These are phyloP conservation scores for Lichtheimia hyalospora DNA, from an alignment of 371 early-diverging fungal genomes.

Conservation along the genomic window DNA sequence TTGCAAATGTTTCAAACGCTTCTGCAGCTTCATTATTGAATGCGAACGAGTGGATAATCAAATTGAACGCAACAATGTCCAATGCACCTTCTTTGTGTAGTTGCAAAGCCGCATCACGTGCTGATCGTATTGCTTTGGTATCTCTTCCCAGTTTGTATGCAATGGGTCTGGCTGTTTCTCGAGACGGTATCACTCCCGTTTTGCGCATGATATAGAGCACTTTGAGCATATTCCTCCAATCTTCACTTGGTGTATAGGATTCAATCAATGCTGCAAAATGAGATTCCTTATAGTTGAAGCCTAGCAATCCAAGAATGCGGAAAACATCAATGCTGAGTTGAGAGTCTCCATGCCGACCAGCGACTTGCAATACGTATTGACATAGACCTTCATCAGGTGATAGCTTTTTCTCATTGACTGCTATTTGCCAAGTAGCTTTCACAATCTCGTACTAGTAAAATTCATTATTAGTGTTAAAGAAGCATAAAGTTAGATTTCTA, in stretches of 20 bases:
- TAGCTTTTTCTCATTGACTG: conserved; percentile 27
- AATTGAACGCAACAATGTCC: conserved; percentile 59
- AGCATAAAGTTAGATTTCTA: background rate
- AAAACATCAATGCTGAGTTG: conserved; percentile 56
- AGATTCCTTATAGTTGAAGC: conserved; percentile 47
- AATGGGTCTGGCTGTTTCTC: conserved; percentile 34
- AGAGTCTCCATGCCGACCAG: conserved; percentile 58
- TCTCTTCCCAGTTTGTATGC: conserved; percentile 24
- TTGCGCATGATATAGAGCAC: conserved; percentile 61
- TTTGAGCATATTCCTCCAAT: conserved; percentile 57
- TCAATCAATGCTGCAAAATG: conserved; percentile 71
- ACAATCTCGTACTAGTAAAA: conserved; percentile 40
- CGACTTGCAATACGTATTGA: conserved; percentile 52
- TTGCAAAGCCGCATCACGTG: conserved; percentile 39
- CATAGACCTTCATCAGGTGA: conserved; percentile 66
- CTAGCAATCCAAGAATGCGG: conserved; percentile 39
- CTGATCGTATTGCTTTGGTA: conserved; percentile 33
- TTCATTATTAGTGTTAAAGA: background rate
- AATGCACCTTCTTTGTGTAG: conserved; percentile 23
- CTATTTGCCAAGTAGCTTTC: conserved; percentile 45
- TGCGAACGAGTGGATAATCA: conserved; percentile 49
- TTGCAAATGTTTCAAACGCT: conserved; percentile 42
- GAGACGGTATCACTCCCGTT: conserved; percentile 41
- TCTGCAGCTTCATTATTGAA: conserved; percentile 39
- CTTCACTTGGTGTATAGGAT: conserved; percentile 52